Percentiles rank a stretch among this genome's conserved stretches.
Evolutionary conservation across 1,139 yeast genomes (phyloP).

Genomic region (Wickerhamiella pararugosa): DNA sequence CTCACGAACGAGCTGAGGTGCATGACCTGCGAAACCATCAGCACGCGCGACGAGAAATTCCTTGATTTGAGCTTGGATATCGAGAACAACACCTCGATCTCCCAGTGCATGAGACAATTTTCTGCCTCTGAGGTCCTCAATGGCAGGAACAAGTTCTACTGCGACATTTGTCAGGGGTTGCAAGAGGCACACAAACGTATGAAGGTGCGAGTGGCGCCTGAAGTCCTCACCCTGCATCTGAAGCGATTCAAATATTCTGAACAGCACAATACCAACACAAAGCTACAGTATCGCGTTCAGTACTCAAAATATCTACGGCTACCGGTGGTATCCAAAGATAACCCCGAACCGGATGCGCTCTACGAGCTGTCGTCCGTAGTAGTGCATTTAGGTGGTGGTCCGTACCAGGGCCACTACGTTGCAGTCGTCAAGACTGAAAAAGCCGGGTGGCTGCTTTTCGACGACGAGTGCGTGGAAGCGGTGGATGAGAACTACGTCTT

Average conservation of each 20-base stretch:
- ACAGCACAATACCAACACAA: conserved; percentile 63
- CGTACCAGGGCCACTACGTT: conserved; percentile 94
- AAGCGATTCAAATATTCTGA: conserved; percentile 89
- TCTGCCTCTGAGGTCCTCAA: conserved; percentile 75
- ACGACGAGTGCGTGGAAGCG: conserved; percentile 86
- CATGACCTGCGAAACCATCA: conserved; percentile 74
- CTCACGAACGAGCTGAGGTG: conserved; percentile 83
- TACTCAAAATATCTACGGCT: conserved; percentile 65
- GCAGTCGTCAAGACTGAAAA: conserved; percentile 59
- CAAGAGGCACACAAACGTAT: conserved; percentile 95
- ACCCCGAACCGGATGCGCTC: conserved; percentile 35
- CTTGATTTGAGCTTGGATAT: conserved; percentile 78
- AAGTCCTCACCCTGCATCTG: conserved; percentile 64
- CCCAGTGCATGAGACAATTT: conserved; percentile 62
- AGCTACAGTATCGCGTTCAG: conserved; percentile 69
- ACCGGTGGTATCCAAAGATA: conserved; percentile 56
- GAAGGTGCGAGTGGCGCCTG: conserved; percentile 64
- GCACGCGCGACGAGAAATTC: conserved; percentile 73
- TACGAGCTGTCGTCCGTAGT: conserved; percentile 79
- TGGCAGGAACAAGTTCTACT: conserved; percentile 81
- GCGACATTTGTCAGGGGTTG: conserved; percentile 77
- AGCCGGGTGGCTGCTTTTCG: conserved; percentile 82
- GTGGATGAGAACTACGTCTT: conserved; percentile 74
- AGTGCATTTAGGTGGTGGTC: conserved; percentile 94
- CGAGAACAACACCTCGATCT: conserved; percentile 59